Evolutionary conservation across 305 asterid genomes (phyloP).

Genomic region (Striga hermonthica): DNA sequence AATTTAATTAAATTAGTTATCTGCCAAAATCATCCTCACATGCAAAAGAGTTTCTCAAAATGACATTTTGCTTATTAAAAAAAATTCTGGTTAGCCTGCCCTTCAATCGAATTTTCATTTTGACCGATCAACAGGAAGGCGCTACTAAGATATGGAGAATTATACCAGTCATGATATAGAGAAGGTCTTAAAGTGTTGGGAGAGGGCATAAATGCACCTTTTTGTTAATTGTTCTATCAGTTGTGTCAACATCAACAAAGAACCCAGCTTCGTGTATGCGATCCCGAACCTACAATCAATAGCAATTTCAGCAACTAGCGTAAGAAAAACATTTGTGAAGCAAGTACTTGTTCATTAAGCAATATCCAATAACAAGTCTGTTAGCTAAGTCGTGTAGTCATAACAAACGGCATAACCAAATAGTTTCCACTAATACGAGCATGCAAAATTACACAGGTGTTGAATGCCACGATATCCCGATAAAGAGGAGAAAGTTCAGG

Average conservation of each 20-base stretch:
- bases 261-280: slow-evolving; percentile 77
- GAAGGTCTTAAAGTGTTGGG: no score
- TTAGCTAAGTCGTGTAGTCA: neutral
- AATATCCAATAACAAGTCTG: neutral
- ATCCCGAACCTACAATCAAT: slow-evolving; percentile 56
- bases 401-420: slow-evolving; percentile 2
- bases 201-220: slow-evolving; percentile 48
- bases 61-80: neutral
- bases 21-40: slow-evolving; percentile 18
- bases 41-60: slow-evolving; percentile 15
- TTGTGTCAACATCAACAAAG: slow-evolving; percentile 78
- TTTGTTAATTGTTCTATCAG: slow-evolving; percentile 86
- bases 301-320: slow-evolving; percentile 30
- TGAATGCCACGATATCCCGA: slow-evolving; percentile 15
- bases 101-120: neutral
- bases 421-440: slow-evolving; percentile 8
- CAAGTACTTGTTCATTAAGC: neutral
- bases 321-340: slow-evolving; percentile 1
- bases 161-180: no score
- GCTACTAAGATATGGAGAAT: no score
- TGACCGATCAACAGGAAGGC: slow-evolving; percentile 5
- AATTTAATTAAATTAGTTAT: neutral
- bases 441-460: neutral
- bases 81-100: slow-evolving; percentile 8
- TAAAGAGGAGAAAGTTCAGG: neutral